These are phyloP conservation scores for Stephanodiscus triporus DNA, from an alignment of 108 stramenopile genomes.

Conservation along the genomic window DNA sequence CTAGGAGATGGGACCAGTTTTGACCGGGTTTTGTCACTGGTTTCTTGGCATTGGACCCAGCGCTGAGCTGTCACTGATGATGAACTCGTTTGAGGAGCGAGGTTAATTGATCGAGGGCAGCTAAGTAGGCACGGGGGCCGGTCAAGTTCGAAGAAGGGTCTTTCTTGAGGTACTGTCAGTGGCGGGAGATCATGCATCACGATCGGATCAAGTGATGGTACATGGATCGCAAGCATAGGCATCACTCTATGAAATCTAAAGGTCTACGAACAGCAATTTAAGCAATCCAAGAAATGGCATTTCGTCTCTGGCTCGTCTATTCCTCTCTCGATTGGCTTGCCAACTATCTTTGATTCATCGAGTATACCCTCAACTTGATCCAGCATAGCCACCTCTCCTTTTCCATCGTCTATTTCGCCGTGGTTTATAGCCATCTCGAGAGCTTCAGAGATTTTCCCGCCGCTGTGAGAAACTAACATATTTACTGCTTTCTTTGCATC, in stretches of 20 bases:
- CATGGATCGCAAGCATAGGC: too few species aligned
- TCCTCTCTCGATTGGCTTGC: background rate
- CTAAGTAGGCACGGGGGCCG: conserved; percentile 40
- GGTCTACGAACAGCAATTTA: background rate
- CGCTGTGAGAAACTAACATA: conserved; percentile 61
- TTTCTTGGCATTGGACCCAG: conserved; percentile 40
- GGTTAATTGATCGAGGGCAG: conserved; percentile 42
- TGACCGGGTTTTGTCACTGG: conserved; percentile 20
- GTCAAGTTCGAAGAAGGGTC: conserved; percentile 20
- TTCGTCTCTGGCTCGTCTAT: background rate
- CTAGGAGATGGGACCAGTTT: conserved; percentile 37
- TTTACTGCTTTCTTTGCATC: conserved; percentile 47
- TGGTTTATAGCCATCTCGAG: conserved; percentile 55
- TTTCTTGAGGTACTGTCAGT: conserved; percentile 23
- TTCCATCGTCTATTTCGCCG: conserved; percentile 21
- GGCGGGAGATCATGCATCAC: conserved; percentile 47
- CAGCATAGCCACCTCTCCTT: background rate
- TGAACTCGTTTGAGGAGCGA: conserved; percentile 33
- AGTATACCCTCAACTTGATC: background rate
- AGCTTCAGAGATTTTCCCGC: conserved; percentile 70
- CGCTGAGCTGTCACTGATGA: conserved; percentile 31
- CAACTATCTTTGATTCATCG: background rate
- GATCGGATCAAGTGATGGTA: conserved; percentile 12
- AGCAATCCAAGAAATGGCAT: background rate
- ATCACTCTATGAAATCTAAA: too few species aligned